Evolutionary conservation across 2,329 filamentous ascomycete genomes (phyloP).

Genomic region (Didymella pinodella): DNA sequence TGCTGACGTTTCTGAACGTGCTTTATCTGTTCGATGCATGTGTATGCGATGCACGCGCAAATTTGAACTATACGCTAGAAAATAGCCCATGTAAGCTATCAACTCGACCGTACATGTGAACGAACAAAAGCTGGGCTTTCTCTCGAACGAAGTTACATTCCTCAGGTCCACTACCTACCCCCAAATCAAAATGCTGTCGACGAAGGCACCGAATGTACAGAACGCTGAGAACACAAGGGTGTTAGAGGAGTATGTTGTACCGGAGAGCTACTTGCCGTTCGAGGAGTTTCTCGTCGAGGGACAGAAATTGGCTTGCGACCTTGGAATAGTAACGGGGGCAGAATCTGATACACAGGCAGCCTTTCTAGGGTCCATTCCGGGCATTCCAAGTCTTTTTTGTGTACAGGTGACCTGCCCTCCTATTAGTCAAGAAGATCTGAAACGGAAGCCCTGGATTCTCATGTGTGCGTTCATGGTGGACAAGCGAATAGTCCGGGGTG

Average conservation of each 20-base stretch:
- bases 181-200: background rate
- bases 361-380: background rate
- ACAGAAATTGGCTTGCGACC: conserved; percentile 1
- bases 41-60: background rate
- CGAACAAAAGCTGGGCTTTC: background rate
- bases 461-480: background rate
- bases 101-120: background rate
- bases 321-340: background rate
- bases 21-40: conserved; percentile 4
- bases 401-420: background rate
- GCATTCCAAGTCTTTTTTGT: background rate
- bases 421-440: background rate
- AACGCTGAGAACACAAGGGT: background rate
- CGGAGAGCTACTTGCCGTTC: background rate
- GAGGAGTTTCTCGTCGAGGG: background rate
- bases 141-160: background rate
- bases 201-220: background rate
- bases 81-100: background rate
- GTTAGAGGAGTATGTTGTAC: background rate
- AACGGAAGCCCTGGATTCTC: background rate
- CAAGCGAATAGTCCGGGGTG: background rate
- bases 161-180: background rate
- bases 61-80: background rate
- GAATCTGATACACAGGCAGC: background rate
- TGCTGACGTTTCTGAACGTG: background rate